Evolutionary conservation across 2,329 filamentous ascomycete species (phyloP), one percentile per base, ranked within the genome.

Genomic region (Colletotrichum lupini): DNA sequence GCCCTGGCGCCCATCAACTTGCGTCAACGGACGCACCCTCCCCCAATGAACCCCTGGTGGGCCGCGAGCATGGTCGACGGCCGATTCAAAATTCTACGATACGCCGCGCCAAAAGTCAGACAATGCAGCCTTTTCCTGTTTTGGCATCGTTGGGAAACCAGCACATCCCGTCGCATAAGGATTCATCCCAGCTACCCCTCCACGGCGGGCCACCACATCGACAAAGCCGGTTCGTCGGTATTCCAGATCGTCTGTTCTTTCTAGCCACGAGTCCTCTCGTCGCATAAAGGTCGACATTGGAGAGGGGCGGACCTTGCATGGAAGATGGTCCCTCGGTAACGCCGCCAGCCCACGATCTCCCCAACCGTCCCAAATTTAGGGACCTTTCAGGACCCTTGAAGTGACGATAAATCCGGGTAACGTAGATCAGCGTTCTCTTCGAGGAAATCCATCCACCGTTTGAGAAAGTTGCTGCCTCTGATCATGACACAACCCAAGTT

Each of bases 391-490:
- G 66, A 65, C 52, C 66, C 71, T 53, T 74, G 73, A 37, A 88
- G 75, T 14, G 81, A 81, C 7, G 85, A 81, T 52, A 91, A 79
- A 80, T 97, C 93, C 3, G 96, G 95, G 83, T 98, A 98, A 79
- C 97, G 88, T 77, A 98, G 84, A 84, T 98, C 96, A 8, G 95
- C 93, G 78, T 97, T 87, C 75, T 98, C 94, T 82, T 98, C 96
- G 35, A 98, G 86, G 81, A 93, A 96, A 11, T 88, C 90, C 94
- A 98, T 98, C 97, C 96, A 98, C 74, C 88, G 88, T 82, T 94
- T 95, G 74, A 98, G 87, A 80, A 98, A 98, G 72, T 87, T 87
- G 82, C 94, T 95, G 28, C 95, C 95, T 83, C 94, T 97, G 78
- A 76, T 59, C 55, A 75, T 77, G 76, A 66, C 62, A 68, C 16